Evolutionary conservation across 306 rosid species (phyloP).

Genomic region (Vachellia collinsii): DNA sequence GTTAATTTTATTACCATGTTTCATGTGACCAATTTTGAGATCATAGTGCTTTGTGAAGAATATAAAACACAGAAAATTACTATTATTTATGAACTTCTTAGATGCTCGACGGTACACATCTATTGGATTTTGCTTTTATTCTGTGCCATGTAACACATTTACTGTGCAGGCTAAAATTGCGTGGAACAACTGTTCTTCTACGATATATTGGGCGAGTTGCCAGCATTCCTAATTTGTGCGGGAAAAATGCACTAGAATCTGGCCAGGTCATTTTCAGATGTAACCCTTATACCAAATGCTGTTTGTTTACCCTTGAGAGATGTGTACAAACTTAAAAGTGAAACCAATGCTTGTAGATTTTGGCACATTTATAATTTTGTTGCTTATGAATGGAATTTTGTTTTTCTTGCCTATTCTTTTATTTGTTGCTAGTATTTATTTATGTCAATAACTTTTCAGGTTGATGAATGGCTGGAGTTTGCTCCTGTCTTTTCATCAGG

Average conservation of each 20-base stretch:
- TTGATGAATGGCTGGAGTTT: conserved; percentile 83
- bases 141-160: background rate
- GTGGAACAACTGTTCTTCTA: conserved; percentile 65
- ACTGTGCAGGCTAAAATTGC: conserved; percentile 61
- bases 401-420: background rate
- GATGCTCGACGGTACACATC: background rate
- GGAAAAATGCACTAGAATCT: conserved; percentile 62
- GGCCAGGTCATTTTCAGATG: conserved; percentile 59
- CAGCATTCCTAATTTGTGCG: conserved; percentile 63
- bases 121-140: background rate
- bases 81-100: background rate
- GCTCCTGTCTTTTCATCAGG: conserved; percentile 73
- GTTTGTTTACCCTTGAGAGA: background rate
- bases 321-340: conserved; percentile 14
- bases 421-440: conserved; percentile 1
- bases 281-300: background rate
- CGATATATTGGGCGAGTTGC: conserved; percentile 67
- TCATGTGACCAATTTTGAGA: background rate
- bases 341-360: conserved; percentile 12
- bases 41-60: background rate
- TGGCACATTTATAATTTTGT: background rate
- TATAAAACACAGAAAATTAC: background rate
- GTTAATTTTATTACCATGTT: background rate
- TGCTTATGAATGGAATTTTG: conserved; percentile 18
- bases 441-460: conserved; percentile 41